Conservation (phyloP, 371 early-diverging fungal genomes). For the Capillidium rhysosporum region DNA sequence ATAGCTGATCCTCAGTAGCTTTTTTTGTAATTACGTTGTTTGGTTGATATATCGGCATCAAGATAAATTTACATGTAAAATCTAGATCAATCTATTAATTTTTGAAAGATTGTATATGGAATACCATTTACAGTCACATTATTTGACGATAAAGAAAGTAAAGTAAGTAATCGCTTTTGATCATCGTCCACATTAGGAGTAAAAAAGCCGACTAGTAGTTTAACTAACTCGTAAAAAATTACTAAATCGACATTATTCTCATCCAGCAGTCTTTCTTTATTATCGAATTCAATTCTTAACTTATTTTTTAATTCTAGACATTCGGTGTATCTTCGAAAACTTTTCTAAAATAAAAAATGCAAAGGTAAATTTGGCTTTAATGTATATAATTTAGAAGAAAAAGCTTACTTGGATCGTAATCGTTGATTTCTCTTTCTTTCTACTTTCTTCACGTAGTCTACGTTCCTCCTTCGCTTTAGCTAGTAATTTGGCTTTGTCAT, state of each 20-base stretch:
- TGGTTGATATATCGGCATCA: not conserved
- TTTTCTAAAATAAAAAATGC: not conserved
- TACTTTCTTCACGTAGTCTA: constrained; percentile 44
- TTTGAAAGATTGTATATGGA: not conserved
- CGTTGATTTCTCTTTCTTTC: constrained; percentile 31
- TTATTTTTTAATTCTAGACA: not conserved
- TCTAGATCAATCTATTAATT: not conserved
- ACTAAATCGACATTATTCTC: not conserved
- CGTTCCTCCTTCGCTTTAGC: constrained; percentile 55
- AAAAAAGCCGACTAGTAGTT: too few species aligned
- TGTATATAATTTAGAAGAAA: constrained; percentile 1
- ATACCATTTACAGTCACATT: not conserved
- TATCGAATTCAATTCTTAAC: not conserved
- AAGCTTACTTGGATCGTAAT: constrained; percentile 35
- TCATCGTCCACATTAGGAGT: too few species aligned
- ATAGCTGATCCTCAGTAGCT: too few species aligned
- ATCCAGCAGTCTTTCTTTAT: not conserved
- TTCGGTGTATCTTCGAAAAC: not conserved
- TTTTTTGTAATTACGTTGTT: not conserved
- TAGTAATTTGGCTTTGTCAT: constrained; percentile 32
- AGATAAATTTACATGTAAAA: not conserved
- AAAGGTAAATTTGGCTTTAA: too few species aligned
- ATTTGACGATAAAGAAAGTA: not conserved
- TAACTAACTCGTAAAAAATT: too few species aligned
- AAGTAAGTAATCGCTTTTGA: not conserved